Percentiles rank a stretch among this genome's conserved stretches.
Evolutionary conservation across 108 stramenopile genomes (phyloP).

Genomic region (Parmales sp.): DNA sequence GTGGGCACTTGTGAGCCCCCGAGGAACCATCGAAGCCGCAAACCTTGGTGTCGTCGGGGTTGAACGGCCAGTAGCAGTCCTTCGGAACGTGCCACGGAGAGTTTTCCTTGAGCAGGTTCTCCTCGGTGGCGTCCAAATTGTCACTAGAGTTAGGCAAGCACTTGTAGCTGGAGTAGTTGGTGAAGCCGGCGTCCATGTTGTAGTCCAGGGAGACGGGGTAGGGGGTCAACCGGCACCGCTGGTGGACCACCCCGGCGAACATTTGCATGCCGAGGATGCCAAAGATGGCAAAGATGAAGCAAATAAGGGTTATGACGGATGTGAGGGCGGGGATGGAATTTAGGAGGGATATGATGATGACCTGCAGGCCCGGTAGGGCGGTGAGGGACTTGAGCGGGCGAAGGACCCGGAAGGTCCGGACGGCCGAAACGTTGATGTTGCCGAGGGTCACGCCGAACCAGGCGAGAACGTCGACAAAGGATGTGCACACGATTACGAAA

Average conservation of each 20-base stretch:
- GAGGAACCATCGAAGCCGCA: constrained; percentile 15
- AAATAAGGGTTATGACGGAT: constrained; percentile 35
- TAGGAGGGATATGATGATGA: constrained; percentile 35
- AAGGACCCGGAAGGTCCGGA: constrained; percentile 40
- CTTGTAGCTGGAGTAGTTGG: neutral
- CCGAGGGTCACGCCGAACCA: constrained; percentile 25
- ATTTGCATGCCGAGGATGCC: constrained; percentile 54
- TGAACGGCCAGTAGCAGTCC: constrained; percentile 43
- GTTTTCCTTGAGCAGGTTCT: constrained; percentile 43
- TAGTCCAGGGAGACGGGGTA: constrained; percentile 32
- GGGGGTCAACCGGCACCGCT: constrained; percentile 45
- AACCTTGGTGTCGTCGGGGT: constrained; percentile 22
- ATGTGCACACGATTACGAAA: constrained; percentile 31
- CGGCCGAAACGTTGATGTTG: constrained; percentile 29
- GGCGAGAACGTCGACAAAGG: constrained; percentile 4
- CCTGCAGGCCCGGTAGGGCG: constrained; percentile 34
- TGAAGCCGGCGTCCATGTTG: constrained; percentile 15
- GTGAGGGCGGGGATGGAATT: constrained; percentile 30
- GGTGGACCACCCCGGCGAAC: constrained; percentile 45
- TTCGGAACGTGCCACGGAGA: constrained; percentile 19
- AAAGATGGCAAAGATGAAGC: constrained; percentile 50
- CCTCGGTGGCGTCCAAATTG: constrained; percentile 8
- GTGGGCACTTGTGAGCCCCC: constrained; percentile 18
- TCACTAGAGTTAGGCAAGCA: neutral
- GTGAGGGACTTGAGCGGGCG: constrained; percentile 41